Percentiles rank a stretch among this genome's conserved stretches.
phyloP scores from a whole-genome alignment of 1,284 basidiomycete species.

The Irpex sp. region DNA sequence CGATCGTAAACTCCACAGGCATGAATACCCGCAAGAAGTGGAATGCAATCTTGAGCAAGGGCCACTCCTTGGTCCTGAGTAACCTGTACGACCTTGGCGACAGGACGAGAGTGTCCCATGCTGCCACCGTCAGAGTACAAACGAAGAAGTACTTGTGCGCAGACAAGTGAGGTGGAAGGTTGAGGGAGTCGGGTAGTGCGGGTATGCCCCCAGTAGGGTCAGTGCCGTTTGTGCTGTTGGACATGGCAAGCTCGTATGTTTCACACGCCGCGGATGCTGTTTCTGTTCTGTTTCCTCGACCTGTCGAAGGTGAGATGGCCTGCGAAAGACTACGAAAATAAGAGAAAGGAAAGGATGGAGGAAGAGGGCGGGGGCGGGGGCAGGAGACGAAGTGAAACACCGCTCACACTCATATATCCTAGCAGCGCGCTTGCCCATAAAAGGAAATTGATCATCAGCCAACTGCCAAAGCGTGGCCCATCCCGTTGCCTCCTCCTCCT shows the following conservation, averaged over 20 bases:
- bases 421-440: background rate
- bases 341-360: background rate
- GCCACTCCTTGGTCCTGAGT: conserved; percentile 66
- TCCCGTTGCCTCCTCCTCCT: background rate
- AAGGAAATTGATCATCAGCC: conserved; percentile 1
- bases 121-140: conserved; percentile 80
- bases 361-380: background rate
- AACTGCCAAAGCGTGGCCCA: background rate
- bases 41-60: conserved; percentile 69
- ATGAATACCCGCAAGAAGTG: conserved; percentile 71
- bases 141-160: conserved; percentile 86
- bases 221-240: conserved; percentile 14
- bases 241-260: conserved; percentile 17
- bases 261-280: background rate
- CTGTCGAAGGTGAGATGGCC: background rate
- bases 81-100: conserved; percentile 74
- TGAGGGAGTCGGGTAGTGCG: conserved; percentile 51
- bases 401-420: background rate
- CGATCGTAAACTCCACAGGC: conserved; percentile 70
- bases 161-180: conserved; percentile 68
- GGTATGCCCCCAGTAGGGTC: background rate
- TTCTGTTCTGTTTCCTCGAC: background rate
- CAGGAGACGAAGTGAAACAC: background rate
- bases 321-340: background rate
- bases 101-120: conserved; percentile 82